Evolutionary conservation across 2,329 filamentous ascomycete genomes (phyloP).

Genomic region (Dendryphion nanum): DNA sequence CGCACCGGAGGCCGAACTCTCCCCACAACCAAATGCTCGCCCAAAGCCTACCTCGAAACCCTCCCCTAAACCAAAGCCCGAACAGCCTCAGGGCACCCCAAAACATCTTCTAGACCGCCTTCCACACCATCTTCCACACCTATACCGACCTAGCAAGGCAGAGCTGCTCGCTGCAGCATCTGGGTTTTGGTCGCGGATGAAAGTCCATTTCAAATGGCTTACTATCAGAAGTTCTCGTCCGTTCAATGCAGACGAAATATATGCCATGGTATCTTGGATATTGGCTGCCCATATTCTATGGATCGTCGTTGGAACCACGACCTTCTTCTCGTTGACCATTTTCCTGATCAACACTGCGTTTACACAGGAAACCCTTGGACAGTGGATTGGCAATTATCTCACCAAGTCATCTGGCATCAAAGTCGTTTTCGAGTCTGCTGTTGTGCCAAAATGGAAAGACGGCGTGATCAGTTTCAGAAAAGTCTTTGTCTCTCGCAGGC

Average conservation of each 20-base stretch:
- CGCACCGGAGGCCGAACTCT: slow-evolving; percentile 32
- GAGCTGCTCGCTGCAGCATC: slow-evolving; percentile 88
- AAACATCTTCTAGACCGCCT: slow-evolving; percentile 57
- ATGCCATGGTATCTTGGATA: slow-evolving; percentile 93
- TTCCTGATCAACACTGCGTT: slow-evolving; percentile 93
- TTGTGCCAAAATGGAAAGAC: slow-evolving; percentile 92
- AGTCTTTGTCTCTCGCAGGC: slow-evolving; percentile 89
- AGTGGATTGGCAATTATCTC: slow-evolving; percentile 92
- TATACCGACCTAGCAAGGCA: slow-evolving; percentile 85
- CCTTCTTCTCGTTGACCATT: slow-evolving; percentile 90
- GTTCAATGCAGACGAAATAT: slow-evolving; percentile 95
- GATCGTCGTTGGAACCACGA: slow-evolving; percentile 95
- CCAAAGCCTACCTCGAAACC: slow-evolving; percentile 19
- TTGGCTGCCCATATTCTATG: slow-evolving; percentile 90
- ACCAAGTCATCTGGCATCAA: slow-evolving; percentile 91
- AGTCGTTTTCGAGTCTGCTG: slow-evolving; percentile 95
- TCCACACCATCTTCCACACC: slow-evolving; percentile 60
- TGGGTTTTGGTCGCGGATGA: slow-evolving; percentile 86
- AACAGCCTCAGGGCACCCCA: slow-evolving; percentile 18
- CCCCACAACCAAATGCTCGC: slow-evolving; percentile 27
- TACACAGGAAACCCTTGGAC: slow-evolving; percentile 91
- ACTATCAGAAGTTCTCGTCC: slow-evolving; percentile 91
- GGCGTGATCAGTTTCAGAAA: slow-evolving; percentile 96
- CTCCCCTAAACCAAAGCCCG: slow-evolving; percentile 28
- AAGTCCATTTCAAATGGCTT: slow-evolving; percentile 95